These are phyloP conservation scores for Gastrolobium villosum DNA, from an alignment of 306 rosid genomes.

Conservation along the genomic window DNA sequence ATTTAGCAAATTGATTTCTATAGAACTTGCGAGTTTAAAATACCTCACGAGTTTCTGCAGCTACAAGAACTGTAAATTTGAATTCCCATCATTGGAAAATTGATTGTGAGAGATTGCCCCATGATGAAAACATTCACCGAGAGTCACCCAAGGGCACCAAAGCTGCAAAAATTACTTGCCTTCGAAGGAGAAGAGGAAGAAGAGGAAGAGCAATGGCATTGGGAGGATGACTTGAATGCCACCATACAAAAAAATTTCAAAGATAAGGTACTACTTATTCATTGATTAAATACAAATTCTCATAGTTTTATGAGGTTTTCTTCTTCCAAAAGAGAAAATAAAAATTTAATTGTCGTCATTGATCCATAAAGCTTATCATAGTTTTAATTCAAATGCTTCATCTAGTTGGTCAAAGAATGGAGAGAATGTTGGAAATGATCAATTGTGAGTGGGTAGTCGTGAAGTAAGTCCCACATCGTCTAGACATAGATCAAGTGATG, in stretches of 20 bases:
- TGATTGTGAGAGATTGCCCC: neutral
- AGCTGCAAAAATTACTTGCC: neutral
- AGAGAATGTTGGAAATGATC: no score
- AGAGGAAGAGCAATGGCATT: neutral
- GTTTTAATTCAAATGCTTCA: neutral
- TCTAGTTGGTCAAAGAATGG: neutral
- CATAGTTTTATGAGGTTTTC: neutral
- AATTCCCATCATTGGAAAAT: constrained; percentile 33
- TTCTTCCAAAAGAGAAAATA: no score
- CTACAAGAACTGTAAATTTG: neutral
- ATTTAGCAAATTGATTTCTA: constrained; percentile 12
- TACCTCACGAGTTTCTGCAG: constrained; percentile 30
- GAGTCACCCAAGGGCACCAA: neutral
- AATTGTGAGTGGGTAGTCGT: no score
- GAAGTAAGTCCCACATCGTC: no score
- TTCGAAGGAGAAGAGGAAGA: neutral
- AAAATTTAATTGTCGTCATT: no score
- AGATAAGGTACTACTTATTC: constrained; percentile 24
- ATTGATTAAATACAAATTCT: neutral
- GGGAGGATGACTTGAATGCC: constrained; percentile 38
- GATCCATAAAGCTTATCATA: neutral
- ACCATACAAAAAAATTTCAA: constrained; percentile 24
- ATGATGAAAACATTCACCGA: neutral
- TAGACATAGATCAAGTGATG: no score
- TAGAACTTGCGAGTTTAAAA: neutral